Evolutionary conservation across 768 basidiomycete genomes (phyloP).

Genomic region (Boletus pseudopeckii): DNA sequence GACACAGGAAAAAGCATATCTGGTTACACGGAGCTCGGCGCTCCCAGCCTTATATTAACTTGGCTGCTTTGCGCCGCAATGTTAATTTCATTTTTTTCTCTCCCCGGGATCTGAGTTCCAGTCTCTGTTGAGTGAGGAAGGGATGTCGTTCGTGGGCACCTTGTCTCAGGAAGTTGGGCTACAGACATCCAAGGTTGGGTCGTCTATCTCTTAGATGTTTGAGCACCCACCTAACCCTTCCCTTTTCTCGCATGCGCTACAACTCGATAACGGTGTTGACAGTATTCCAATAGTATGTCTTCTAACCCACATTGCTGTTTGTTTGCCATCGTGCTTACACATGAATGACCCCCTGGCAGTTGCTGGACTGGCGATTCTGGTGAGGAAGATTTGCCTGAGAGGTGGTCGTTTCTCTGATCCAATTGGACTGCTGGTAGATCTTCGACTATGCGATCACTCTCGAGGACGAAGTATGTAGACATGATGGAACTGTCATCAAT

Average conservation of each 20-base stretch:
- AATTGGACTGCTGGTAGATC: neutral
- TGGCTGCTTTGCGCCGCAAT: neutral
- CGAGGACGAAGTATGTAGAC: slow-evolving; percentile 6
- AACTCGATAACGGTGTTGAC: neutral
- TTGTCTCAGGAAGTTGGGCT: slow-evolving; percentile 5
- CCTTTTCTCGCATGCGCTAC: neutral
- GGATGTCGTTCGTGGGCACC: neutral
- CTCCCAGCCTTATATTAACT: neutral
- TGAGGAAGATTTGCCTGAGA: neutral
- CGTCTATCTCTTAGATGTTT: neutral
- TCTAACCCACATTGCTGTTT: neutral
- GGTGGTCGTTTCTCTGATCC: neutral
- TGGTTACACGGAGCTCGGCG: too few species aligned
- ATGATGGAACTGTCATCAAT: too few species aligned
- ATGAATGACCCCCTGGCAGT: slow-evolving; percentile 2
- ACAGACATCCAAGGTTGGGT: slow-evolving; percentile 12
- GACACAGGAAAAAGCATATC: neutral
- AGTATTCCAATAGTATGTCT: slow-evolving; percentile 18
- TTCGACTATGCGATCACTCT: slow-evolving; percentile 12
- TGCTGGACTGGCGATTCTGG: slow-evolving; percentile 17
- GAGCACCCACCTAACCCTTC: neutral
- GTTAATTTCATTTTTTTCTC: neutral
- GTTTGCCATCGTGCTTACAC: neutral
- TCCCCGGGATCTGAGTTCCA: neutral
- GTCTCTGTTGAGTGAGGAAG: too few species aligned